Percentiles rank a stretch among this genome's conserved stretches.
These are phyloP conservation scores for Adansonia madagascariensis DNA, from an alignment of 441 rosid genomes.

Conservation along the genomic window DNA sequence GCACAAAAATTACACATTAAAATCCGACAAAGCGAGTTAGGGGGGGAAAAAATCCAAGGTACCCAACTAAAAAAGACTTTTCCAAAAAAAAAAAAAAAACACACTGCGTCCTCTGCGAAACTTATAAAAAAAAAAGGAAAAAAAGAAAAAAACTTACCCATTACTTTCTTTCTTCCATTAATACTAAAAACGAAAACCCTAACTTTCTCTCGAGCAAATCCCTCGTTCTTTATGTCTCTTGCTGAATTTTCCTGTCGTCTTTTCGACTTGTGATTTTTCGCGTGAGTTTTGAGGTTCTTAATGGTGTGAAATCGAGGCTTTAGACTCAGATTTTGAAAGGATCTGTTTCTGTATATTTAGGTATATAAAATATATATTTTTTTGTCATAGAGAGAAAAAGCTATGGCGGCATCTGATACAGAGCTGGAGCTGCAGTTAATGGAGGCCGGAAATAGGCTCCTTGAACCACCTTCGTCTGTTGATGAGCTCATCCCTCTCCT, in stretches of 20 bases:
- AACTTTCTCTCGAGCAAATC: slow-evolving; percentile 1
- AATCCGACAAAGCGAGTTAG: not conserved
- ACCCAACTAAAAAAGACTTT: no score
- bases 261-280: slow-evolving; percentile 30
- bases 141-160: not conserved
- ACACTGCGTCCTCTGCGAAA: not conserved
- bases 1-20: slow-evolving; percentile 1
- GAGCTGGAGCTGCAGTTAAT: slow-evolving; percentile 74
- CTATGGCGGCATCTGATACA: slow-evolving; percentile 58
- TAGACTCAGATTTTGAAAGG: slow-evolving; percentile 38
- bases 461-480: slow-evolving; percentile 60
- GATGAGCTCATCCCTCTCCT: slow-evolving; percentile 86
- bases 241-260: not conserved
- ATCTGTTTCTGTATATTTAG: slow-evolving; percentile 35
- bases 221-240: not conserved
- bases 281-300: slow-evolving; percentile 34
- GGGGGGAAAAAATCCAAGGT: not conserved
- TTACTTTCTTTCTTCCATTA: not conserved
- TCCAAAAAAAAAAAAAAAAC: no score
- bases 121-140: not conserved
- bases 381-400: slow-evolving; percentile 24
- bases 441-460: slow-evolving; percentile 75
- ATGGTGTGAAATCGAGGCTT: slow-evolving; percentile 44
- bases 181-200: slow-evolving; percentile 29
- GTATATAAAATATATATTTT: not conserved